Evolutionary conservation across 1,139 yeast species (phyloP), one percentile per base, ranked within the genome.

Genomic region (Lodderomyces elongisporus): DNA sequence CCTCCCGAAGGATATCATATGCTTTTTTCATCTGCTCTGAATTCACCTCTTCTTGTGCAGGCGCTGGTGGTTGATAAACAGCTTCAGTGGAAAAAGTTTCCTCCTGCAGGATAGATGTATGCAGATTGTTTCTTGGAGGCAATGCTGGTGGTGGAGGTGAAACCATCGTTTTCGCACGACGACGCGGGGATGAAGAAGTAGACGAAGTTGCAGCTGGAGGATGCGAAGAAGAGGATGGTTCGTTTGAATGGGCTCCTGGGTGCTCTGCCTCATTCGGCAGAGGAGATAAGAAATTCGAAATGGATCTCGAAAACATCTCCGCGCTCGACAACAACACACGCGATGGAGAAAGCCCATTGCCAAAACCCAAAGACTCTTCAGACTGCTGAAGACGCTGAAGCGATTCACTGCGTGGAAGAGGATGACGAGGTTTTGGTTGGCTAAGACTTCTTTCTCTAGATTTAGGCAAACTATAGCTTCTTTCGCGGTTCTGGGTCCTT

Each of bases 271-370:
- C n/a, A n/a, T n/a, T n/a, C n/a, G 72, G 70, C 8, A 73, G 60
- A 2, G 74, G 70, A 1, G 72, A 60, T 26, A 71, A 57, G 28
- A 71, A 61, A 39, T 55, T 66, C 2, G 74, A 56, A 10, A 70
- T 49, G 0, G 77, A 70, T 40, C 70, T 74, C 24, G 74, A 66
- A 40, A 74, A 60, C 60, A 73, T 55, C 35, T 60, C 79, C 0
- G 81, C 80, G 38, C 77, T 69, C 10, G 74, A 70, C 24, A 72
- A 51, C 20, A 74, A 46, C 1, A 73, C 77, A 32, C 59, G 65
- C 1, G 78, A 68, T 1, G 81, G 79, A 1, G 75, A 64, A 24
- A 67, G 50, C 8, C 52, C 54, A 17, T n/a, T n/a, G n/a, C n/a
- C n/a, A n/a, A n/a, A n/a, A n/a, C n/a, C n/a, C n/a, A n/a, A n/a